Base-by-base conservation (phyloP, 257 asterid species). In the Mentha longifolia region DNA sequence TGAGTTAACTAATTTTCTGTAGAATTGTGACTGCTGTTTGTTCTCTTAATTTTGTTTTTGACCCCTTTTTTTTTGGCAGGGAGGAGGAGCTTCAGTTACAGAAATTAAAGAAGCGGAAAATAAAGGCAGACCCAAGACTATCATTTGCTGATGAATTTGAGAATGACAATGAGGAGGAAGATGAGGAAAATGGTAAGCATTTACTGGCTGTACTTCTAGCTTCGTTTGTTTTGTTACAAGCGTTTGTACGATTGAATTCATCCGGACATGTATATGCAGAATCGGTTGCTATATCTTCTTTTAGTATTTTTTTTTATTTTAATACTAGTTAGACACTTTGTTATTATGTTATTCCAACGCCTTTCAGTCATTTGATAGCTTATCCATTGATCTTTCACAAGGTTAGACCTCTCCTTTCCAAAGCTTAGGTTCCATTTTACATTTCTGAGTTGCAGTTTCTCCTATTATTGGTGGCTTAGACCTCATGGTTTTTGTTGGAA, bases 31-130 rank as follows among this genome's bases (percentile, higher is more conserved):
- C 33, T 15, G 37, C 25, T 45, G 59, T 43, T 51, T 73, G 20
- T 46, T 64, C 14, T 35, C 41, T 17, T 49, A 30, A 17, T 31
- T 43, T 33, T 63, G 25, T 20, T 62, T 46, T 30, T 56, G 9
- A 14, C 41, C 3, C 9, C 9, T 16, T 74, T 65, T 57, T 71
- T 25, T 61, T 67, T 72, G 71, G 20, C 62, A 94, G 98, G 78
- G 98, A 94, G 85, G 98, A 94, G 80, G 97, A 89, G 77, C 96
- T 94, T 80, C 97, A 89, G 88, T 60, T 87, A 70, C 99, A 89
- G 84, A 94, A 91, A 79, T 76, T 85, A 74, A 94, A 91, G 84
- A 94, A 91, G 80, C 83, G 97, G 77, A 91, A 91, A 83, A 81
- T 86, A 68, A 95, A 85, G 85, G 98, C 86, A 69, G 96, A 95